Evolutionary conservation across 2,329 filamentous ascomycete genomes (phyloP).

Genomic region (Lasiodiplodia sp.): DNA sequence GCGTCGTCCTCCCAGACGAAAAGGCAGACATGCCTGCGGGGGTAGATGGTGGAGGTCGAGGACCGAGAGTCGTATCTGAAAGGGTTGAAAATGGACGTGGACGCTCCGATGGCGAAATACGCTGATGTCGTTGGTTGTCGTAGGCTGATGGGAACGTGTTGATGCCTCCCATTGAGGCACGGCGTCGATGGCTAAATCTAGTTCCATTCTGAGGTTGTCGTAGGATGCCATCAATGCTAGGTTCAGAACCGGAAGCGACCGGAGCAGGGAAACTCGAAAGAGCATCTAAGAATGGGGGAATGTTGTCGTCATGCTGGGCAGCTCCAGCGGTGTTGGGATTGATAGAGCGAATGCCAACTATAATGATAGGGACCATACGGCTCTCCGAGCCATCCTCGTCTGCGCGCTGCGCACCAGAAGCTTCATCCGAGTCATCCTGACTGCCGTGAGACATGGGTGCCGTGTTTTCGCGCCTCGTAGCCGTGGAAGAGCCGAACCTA

Average conservation of each 20-base stretch:
- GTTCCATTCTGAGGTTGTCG: slow-evolving; percentile 63
- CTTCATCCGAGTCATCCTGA: slow-evolving; percentile 36
- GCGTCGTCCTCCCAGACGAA: slow-evolving; percentile 59
- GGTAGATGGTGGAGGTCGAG: slow-evolving; percentile 68
- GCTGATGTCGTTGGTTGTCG: slow-evolving; percentile 62
- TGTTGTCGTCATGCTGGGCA: slow-evolving; percentile 52
- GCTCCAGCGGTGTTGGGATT: slow-evolving; percentile 56
- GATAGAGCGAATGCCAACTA: slow-evolving; percentile 73
- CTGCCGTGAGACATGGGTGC: slow-evolving; percentile 33
- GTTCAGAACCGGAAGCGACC: slow-evolving; percentile 55
- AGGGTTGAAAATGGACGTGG: slow-evolving; percentile 53
- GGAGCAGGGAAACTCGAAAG: slow-evolving; percentile 57
- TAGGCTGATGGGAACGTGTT: slow-evolving; percentile 57
- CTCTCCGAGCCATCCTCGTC: slow-evolving; percentile 56
- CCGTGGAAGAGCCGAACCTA: slow-evolving; percentile 64
- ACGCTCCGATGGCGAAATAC: slow-evolving; percentile 49
- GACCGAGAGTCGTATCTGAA: slow-evolving; percentile 64
- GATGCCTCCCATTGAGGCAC: slow-evolving; percentile 62
- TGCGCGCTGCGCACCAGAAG: slow-evolving; percentile 33
- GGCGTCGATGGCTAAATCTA: slow-evolving; percentile 61
- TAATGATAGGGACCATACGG: slow-evolving; percentile 72
- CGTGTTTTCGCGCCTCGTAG: slow-evolving; percentile 19
- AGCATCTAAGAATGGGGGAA: slow-evolving; percentile 59
- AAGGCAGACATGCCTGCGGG: slow-evolving; percentile 63
- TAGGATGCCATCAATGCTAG: slow-evolving; percentile 58